Evolutionary conservation across 371 early-diverging fungal genomes (phyloP).

Genomic region (Apophysomyces trapeziformis): DNA sequence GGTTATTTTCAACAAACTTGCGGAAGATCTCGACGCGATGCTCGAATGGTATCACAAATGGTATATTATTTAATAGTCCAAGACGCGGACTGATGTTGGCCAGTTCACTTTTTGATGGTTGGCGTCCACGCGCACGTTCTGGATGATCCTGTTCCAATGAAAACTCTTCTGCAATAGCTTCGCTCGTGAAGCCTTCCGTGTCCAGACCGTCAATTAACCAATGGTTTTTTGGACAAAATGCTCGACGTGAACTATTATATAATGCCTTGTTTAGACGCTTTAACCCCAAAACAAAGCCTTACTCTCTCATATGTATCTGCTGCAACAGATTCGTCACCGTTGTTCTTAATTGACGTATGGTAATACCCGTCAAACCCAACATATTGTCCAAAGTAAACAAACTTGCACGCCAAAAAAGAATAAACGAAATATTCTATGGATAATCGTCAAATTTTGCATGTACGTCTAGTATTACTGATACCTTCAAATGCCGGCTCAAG

Average conservation of each 20-base stretch:
- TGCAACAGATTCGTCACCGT: conserved; percentile 70
- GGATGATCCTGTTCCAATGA: conserved; percentile 31
- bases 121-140: conserved; percentile 30
- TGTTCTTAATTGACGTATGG: conserved; percentile 59
- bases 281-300: conserved; percentile 19
- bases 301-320: conserved; percentile 86
- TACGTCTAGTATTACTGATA: conserved; percentile 25
- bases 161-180: conserved; percentile 63
- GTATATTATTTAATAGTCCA: conserved; percentile 79
- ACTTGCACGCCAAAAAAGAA: conserved; percentile 68
- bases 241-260: conserved; percentile 59
- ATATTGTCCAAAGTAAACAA: conserved; percentile 40
- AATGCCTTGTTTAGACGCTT: too few relatives aligned
- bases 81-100: conserved; percentile 68
- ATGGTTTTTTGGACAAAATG: conserved; percentile 70
- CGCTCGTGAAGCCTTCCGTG: conserved; percentile 65
- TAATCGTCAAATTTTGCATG: conserved; percentile 11
- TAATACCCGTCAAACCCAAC: conserved; percentile 55
- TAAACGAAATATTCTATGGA: conserved; percentile 69
- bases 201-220: conserved; percentile 79
- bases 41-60: conserved; percentile 91
- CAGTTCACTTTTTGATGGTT: conserved; percentile 37
- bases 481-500: conserved; percentile 63
- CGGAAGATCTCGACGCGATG: conserved; percentile 88
- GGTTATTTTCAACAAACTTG: conserved; percentile 73